Conservation (phyloP, 1,139 yeast genomes). For the Suzukiozyma palmioleophila region DNA sequence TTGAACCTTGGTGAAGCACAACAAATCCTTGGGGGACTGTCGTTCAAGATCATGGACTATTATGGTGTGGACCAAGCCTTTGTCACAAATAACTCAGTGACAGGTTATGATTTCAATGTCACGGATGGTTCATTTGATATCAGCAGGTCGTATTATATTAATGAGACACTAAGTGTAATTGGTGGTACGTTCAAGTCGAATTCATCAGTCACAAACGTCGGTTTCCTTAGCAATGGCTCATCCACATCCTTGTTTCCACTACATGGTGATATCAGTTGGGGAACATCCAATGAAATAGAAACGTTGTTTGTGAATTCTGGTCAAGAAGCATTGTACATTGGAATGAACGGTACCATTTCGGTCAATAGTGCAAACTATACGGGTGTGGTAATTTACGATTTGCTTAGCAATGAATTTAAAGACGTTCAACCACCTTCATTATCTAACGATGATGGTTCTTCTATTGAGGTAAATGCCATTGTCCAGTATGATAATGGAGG, state of each 20-base stretch:
- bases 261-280: slow-evolving; percentile 36
- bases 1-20: slow-evolving; percentile 18
- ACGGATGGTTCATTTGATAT: slow-evolving; percentile 36
- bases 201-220: slow-evolving; percentile 26
- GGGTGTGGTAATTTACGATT: slow-evolving; percentile 52
- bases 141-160: slow-evolving; percentile 35
- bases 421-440: slow-evolving; percentile 47
- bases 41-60: slow-evolving; percentile 35
- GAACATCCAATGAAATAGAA: slow-evolving; percentile 30
- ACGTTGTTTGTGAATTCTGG: slow-evolving; percentile 38
- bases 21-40: slow-evolving; percentile 37
- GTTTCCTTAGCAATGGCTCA: slow-evolving; percentile 33
- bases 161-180: slow-evolving; percentile 45
- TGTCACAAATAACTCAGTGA: slow-evolving; percentile 19
- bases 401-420: slow-evolving; percentile 34
- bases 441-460: slow-evolving; percentile 18
- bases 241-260: slow-evolving; percentile 12
- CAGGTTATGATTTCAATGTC: slow-evolving; percentile 21
- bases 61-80: slow-evolving; percentile 29
- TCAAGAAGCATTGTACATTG: slow-evolving; percentile 41
- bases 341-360: slow-evolving; percentile 45
- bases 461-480: slow-evolving; percentile 47
- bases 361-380: slow-evolving; percentile 22
- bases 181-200: slow-evolving; percentile 42
- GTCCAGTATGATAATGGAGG: slow-evolving; percentile 47